Conservation (phyloP, 164 flowering plant genomes). For the Tetracentron sinense region DNA sequence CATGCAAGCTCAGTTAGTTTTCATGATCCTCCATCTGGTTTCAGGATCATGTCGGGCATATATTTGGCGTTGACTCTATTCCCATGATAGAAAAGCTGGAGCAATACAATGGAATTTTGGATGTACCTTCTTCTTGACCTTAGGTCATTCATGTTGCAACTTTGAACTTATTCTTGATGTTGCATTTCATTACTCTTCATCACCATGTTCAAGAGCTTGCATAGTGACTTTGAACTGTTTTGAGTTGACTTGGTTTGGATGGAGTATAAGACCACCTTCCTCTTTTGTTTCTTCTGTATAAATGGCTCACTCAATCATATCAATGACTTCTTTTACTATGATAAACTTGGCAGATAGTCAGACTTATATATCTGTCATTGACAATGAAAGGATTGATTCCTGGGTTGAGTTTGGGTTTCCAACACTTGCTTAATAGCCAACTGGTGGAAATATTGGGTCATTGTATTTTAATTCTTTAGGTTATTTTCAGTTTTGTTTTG, state of each 20-base stretch:
- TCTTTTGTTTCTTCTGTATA: not conserved
- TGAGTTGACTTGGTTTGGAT: not conserved
- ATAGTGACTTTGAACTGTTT: too few species aligned
- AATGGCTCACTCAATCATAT: not conserved
- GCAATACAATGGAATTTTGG: slow-evolving; percentile 71
- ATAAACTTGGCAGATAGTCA: too few species aligned
- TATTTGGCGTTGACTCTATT: slow-evolving; percentile 89
- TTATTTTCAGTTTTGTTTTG: not conserved
- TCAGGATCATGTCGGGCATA: slow-evolving; percentile 99
- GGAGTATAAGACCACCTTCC: not conserved
- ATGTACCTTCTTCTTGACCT: slow-evolving; percentile 42
- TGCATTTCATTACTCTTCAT: not conserved
- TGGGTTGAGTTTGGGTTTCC: not conserved
- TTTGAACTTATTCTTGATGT: not conserved
- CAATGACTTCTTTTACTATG: not conserved
- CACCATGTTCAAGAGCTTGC: not conserved
- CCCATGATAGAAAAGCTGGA: slow-evolving; percentile 90
- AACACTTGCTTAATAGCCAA: not conserved
- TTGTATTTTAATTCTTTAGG: not conserved
- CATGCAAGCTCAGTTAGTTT: not conserved
- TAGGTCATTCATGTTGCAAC: not conserved
- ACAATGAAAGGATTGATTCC: not conserved
- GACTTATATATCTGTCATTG: too few species aligned
- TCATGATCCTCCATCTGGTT: slow-evolving; percentile 13
- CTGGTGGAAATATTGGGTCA: too few species aligned